Evolutionary conservation across 371 early-diverging fungal species (phyloP), one percentile per base, ranked within the genome.

Genomic region (Rhizomucor miehei): DNA sequence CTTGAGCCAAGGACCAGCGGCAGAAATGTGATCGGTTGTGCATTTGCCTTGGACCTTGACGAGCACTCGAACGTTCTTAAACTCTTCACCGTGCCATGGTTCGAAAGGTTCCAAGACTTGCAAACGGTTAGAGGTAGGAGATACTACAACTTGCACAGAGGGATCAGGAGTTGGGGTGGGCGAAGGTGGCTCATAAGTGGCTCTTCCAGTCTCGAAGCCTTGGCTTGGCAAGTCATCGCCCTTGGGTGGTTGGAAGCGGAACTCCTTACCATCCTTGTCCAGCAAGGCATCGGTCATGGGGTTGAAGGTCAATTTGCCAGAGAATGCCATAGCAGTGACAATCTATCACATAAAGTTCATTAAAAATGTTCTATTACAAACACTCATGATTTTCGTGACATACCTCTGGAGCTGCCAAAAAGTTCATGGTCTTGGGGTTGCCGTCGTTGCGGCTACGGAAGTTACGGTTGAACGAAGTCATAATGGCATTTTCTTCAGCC

Each of bases 391-490:
- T 3, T 8, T 8, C 3, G 8, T 5, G 3, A 45, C 45, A 55
- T 67, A 77, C 76, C 74, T 97, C 97, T 12, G 98, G 98, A 23
- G 92, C 89, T 51, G 98, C 89, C 66, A 97, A 79, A 62, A 97
- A 97, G 80, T 90, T 89, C 86, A 91, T 89, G 44, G 98, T 97
- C 51, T 87, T 84, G 37, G 97, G 85, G 72, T 94, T 94, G 54
- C 91, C 95, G 68, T 97, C 98, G 70, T 97, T 97, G 60, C 98
- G 88, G 51, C 89, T 91, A 48, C 88, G 87, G 80, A 97, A 97
- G 82, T 97, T 97, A 67, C 98, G 91, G 81, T 97, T 97, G 82
- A 92, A 97, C 11, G 95, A 95, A 19, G 94, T 92, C 59, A 97
- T 66, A 48, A 97, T 97, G 13, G 94, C 87, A 78, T 97, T 97